Base-by-base conservation (phyloP, 2,329 filamentous ascomycete genomes). In the Neurospora crassa region DNA sequence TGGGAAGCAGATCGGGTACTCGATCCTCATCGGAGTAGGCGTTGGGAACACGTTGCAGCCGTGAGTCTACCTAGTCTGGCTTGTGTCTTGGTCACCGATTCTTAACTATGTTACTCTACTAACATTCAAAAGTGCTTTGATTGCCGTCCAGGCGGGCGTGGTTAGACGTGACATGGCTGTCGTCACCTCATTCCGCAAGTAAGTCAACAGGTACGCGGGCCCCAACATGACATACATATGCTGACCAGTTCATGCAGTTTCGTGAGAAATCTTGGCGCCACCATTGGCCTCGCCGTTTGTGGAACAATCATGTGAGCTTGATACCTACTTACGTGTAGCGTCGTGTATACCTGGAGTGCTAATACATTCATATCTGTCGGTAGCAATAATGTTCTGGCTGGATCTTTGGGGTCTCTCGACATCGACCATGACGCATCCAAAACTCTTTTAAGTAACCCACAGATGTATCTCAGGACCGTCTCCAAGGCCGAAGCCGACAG, bases 101-200 rank as follows among this genome's bases (percentile, higher is more conserved):
- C 63, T 59, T n/a, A 69, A 42, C 20, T n/a, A 42, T 67, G 75
- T 34, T 75, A 34, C 2, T 29, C 16, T 4, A 37, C 29, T 29
- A 29, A 70, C 67, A 42, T 10, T 20, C 68, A 29, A 20, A 37
- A 82, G 81, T 18, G 78, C 82, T n/a, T 74, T 83, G 45, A 82
- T 90, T 83, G 79, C 87, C 79, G 80, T 89, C 80, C 82, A 90
- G 81, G 79, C 86, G 80, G 76, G 88, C 78, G 79, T 90, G 76
- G 84, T 87, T 83, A 76, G 81, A 59, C 76, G 79, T 2, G 81
- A 83, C 42, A 83, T 83, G 81, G 82, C 82, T 2, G 78, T 83
- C 45, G 81, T 82, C 4, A 83, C 81, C n/a, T 82, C 81, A 5
- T 83, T 83, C 67, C 76, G 82, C 70, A 83, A 83, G 81, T 82